Evolutionary conservation across 768 basidiomycete species (phyloP), one percentile per base, ranked within the genome.

Genomic region (Russula brevipes): DNA sequence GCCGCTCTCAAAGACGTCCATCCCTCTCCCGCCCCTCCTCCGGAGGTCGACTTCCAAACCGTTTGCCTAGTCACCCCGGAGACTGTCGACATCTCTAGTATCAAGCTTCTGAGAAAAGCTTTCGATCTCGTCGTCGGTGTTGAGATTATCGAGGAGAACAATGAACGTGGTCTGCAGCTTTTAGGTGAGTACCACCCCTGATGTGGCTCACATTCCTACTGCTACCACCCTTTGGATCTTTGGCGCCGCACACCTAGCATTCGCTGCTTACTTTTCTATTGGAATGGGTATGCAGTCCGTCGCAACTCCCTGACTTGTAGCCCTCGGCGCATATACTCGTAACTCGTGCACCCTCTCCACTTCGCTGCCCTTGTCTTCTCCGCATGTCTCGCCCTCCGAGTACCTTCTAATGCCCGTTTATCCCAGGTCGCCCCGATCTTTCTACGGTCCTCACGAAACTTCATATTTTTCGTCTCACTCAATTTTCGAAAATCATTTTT

Each of bases 11-110:
- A 82, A 59, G 90, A 94, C 64, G 72, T 92, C 46, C 94, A 95
- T 70, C 80, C 83, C 17, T 74, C 76, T 47, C 83, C 86, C 8
- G 75, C 84, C 30, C 72, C 78, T 50, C 74, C 82, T 35, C 83
- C 85, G 57, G 81, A 85, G 71, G 82, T 86, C 61, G 80, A 86
- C 54, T 91, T 91, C 71, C 80, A 87, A 65, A 90, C 89, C 14
- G 86, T 94, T 64, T 97, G 94, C 76, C 77, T 99, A 47, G 92
- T 96, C 64, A 96, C 96, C 33, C 97, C 97, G 57, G 93, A 97
- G 72, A 88, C 91, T 0, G 86, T 98, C 73, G 87, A 91, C 73
- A 89, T 95, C 31, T 79, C 82, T 54, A 81, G 89, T 57, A 86
- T 94, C 65, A 91, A 86, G 70, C 81, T 85, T 56, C 81, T 98